Base-by-base conservation (phyloP, 2,329 filamentous ascomycete genomes). In the Penicillium sp. region DNA sequence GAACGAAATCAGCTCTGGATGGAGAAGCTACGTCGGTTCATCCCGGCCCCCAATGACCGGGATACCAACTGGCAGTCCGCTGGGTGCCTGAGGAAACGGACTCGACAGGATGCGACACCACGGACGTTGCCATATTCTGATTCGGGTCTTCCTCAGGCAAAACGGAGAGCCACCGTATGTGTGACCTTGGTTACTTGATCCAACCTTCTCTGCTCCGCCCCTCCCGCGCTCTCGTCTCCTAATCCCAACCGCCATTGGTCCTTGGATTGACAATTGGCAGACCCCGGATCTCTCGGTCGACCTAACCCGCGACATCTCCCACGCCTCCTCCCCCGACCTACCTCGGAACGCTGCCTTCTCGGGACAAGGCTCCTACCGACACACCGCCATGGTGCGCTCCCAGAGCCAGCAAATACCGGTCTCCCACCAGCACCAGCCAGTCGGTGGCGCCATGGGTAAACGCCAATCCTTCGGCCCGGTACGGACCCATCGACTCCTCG, bases 111-210 rank as follows among this genome's bases (percentile, higher is more conserved):
- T 58, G 58, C 62, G 54, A 69, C 68, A 56, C 73, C 73, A 49
- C 70, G 71, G 63, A 75, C 69, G 50, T 59, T 73, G 51, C 70
- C 73, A 35, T 47, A 47, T 57, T 65, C 66, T 66, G 69, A 67
- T 66, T 71, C 71, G 68, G 69, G 69, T 68, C 67, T 69, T 60
- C 73, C 68, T 49, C 67, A 66, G 66, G 69, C 72, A 52, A 77
- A 77, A 69, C 73, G 75, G 69, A 73, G 73, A 73, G 74, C 73
- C 69, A 75, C 71, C 73, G 75, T 77, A 77, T 67, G 75, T 66
- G 58, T 75, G 65, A 69, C 69, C 69, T 70, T 71, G 67, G 72
- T 71, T 68, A 67, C 69, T 71, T 73, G 65, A 66, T 73, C 64
- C 64, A 66, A 61, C 61, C 61, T 66, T 58, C 59, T 58, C 59